Evolutionary conservation across 2,329 filamentous ascomycete genomes (phyloP).

Genomic region (Fusarium proliferatum): DNA sequence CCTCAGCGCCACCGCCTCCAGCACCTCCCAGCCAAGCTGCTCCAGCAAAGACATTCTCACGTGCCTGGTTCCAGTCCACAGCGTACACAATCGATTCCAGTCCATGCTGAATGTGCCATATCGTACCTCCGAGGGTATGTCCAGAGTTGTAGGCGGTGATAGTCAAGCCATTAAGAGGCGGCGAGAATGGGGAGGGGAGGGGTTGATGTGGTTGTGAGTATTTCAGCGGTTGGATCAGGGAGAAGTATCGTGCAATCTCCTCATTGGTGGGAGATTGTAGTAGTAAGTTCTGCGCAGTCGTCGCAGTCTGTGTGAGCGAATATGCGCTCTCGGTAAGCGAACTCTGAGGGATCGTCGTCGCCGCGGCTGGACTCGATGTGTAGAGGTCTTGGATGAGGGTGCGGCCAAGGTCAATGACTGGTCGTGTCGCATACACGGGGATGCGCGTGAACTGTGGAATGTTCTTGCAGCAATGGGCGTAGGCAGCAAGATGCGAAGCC

Average conservation of each 20-base stretch:
- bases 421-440: slow-evolving; percentile 92
- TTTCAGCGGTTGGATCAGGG: slow-evolving; percentile 89
- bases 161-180: slow-evolving; percentile 88
- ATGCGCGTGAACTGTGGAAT: slow-evolving; percentile 92
- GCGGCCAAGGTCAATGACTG: slow-evolving; percentile 91
- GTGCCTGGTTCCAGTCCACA: slow-evolving; percentile 97
- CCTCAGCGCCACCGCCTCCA: slow-evolving; percentile 83
- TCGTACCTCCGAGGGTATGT: slow-evolving; percentile 94
- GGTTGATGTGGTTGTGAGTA: slow-evolving; percentile 97
- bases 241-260: slow-evolving; percentile 93
- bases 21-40: slow-evolving; percentile 92
- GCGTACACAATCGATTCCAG: slow-evolving; percentile 98
- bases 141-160: slow-evolving; percentile 98
- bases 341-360: slow-evolving; percentile 80
- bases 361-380: slow-evolving; percentile 85
- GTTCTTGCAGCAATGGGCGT: slow-evolving; percentile 96
- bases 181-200: slow-evolving; percentile 85
- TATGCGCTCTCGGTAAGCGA: slow-evolving; percentile 75
- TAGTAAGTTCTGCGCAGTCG: slow-evolving; percentile 66
- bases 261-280: slow-evolving; percentile 80
- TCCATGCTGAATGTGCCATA: slow-evolving; percentile 98
- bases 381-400: slow-evolving; percentile 94
- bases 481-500: slow-evolving; percentile 89
- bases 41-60: slow-evolving; percentile 92
- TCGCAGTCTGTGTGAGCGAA: slow-evolving; percentile 63